Evolutionary conservation across 345 rosid species (phyloP).

Genomic region (Citrus mangshanensis): DNA sequence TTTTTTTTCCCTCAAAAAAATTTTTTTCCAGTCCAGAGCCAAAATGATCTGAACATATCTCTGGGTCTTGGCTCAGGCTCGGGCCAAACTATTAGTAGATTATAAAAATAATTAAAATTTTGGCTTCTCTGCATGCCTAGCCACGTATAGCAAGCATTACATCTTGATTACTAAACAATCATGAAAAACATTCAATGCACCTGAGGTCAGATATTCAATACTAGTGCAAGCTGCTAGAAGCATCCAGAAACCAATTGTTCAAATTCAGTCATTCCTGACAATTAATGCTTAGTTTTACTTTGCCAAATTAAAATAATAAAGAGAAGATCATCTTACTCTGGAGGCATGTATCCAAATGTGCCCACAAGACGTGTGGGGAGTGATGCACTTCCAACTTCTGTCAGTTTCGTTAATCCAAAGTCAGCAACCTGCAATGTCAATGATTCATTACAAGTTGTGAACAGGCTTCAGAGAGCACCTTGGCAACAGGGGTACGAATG

Average conservation of each 20-base stretch:
- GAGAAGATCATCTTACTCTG: slow-evolving; percentile 59
- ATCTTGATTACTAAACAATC: not conserved
- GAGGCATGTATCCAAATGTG: slow-evolving; percentile 99
- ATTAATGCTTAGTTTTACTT: not conserved
- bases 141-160: not conserved
- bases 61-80: not conserved
- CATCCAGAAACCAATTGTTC: not conserved
- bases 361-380: slow-evolving; percentile 80
- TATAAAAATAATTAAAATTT: not conserved
- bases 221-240: not conserved
- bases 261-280: not conserved
- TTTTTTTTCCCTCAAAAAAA: no score
- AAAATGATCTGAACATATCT: not conserved
- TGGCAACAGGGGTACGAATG: slow-evolving; percentile 1
- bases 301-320: not conserved
- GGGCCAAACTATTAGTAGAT: not conserved
- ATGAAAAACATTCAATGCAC: not conserved
- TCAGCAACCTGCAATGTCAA: slow-evolving; percentile 72
- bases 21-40: not conserved
- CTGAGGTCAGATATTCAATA: not conserved
- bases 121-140: not conserved
- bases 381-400: slow-evolving; percentile 74
- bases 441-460: slow-evolving; percentile 3
- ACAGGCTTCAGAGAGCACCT: slow-evolving; percentile 3
- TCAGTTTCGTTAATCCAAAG: slow-evolving; percentile 88